These are phyloP conservation scores for Acer campestre DNA, from an alignment of 345 rosid genomes.

Conservation along the genomic window DNA sequence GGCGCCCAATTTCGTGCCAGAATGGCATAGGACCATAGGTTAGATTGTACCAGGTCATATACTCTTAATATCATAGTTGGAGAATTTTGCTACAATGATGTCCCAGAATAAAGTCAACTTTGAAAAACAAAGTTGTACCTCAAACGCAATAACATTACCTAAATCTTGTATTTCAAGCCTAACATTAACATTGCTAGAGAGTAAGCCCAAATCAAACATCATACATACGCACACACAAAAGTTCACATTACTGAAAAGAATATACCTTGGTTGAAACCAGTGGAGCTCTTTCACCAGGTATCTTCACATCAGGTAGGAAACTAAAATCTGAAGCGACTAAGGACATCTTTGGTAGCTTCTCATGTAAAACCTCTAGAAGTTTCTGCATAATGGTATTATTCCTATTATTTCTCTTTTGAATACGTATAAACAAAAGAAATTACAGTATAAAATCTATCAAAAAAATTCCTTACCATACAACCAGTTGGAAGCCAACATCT, in stretches of 20 bases:
- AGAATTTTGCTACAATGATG: not conserved
- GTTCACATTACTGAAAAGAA: constrained; percentile 11
- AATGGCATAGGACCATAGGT: not conserved
- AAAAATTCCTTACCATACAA: constrained; percentile 66
- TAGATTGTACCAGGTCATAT: not conserved
- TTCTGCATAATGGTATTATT: constrained; percentile 52
- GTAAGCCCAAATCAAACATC: not conserved
- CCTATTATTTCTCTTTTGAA: constrained; percentile 5
- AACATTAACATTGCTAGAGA: not conserved
- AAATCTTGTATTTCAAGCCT: not conserved
- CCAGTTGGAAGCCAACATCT: constrained; percentile 99
- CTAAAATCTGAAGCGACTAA: constrained; percentile 92
- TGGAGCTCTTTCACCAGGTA: constrained; percentile 96
- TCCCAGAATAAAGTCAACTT: not conserved
- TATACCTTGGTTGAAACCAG: constrained; percentile 89
- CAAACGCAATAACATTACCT: not conserved
- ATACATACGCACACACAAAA: not conserved
- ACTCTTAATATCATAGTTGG: not conserved
- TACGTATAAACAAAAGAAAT: not conserved
- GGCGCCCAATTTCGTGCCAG: not conserved
- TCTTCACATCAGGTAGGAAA: constrained; percentile 91
- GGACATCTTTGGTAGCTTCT: constrained; percentile 92
- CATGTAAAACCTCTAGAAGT: constrained; percentile 78
- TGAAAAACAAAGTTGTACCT: not conserved
- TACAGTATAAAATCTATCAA: constrained; percentile 1